Percentiles rank a stretch among this genome's conserved stretches.
Evolutionary conservation across 2,329 filamentous ascomycete genomes (phyloP).

Genomic region (Cladorrhinum sp.): DNA sequence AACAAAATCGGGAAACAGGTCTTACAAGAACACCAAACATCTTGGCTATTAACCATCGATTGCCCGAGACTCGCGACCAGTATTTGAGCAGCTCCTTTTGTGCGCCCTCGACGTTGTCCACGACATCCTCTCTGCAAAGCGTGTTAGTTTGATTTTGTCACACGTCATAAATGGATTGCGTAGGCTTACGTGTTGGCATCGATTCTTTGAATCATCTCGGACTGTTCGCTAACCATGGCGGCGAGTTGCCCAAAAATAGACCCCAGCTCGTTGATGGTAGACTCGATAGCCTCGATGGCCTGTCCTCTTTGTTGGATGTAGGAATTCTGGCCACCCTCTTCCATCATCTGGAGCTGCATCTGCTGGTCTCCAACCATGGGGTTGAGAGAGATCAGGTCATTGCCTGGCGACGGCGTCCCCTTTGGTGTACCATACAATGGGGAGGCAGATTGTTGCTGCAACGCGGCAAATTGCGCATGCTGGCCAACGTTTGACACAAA

Average conservation of each 20-base stretch:
- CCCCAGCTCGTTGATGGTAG: conserved; percentile 89
- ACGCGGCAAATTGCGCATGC: conserved; percentile 56
- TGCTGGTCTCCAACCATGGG: conserved; percentile 67
- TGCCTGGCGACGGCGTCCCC: conserved; percentile 62
- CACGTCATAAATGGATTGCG: not conserved
- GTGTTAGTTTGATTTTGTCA: not conserved
- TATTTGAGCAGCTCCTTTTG: conserved; percentile 95
- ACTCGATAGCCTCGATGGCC: conserved; percentile 94
- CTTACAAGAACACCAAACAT: conserved; percentile 84
- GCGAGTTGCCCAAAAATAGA: conserved; percentile 90
- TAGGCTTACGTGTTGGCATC: conserved; percentile 66
- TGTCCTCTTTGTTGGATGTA: conserved; percentile 94
- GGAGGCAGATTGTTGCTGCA: conserved; percentile 72
- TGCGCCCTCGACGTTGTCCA: conserved; percentile 96
- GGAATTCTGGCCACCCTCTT: conserved; percentile 79
- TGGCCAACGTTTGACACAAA: conserved; percentile 89
- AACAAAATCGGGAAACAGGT: conserved; percentile 33
- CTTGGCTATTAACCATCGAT: conserved; percentile 90
- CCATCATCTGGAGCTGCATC: conserved; percentile 79
- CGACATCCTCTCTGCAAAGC: conserved; percentile 73
- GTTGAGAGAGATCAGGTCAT: conserved; percentile 79
- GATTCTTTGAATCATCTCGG: conserved; percentile 95
- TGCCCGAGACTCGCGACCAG: conserved; percentile 90
- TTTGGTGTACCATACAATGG: conserved; percentile 82
- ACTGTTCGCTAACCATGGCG: conserved; percentile 95